A percentile compares a stretch with the other conserved stretches of the same genome.
Evolutionary conservation across 495 filamentous ascomycete genomes (phyloP).

Genomic region (Xylaria bambusicola): DNA sequence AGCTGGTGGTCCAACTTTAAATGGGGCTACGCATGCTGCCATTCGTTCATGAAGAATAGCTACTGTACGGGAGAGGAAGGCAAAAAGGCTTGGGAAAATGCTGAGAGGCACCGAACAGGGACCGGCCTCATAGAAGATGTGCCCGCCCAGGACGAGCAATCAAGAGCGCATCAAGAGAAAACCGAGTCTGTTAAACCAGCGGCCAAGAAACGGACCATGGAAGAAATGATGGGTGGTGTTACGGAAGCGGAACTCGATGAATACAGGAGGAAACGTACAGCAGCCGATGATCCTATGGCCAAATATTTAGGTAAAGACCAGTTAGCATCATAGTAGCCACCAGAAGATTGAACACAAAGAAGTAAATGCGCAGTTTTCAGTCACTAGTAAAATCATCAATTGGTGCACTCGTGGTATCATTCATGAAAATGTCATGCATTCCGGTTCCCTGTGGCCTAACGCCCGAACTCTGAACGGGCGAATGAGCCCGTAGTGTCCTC

Average conservation of each 20-base stretch:
- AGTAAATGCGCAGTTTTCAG: background rate
- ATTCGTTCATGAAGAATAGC: slow-evolving; percentile 88
- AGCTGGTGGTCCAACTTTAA: slow-evolving; percentile 95
- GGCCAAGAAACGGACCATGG: slow-evolving; percentile 67
- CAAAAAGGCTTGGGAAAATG: slow-evolving; percentile 68
- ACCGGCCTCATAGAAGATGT: slow-evolving; percentile 40
- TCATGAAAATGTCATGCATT: slow-evolving; percentile 39
- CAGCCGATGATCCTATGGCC: slow-evolving; percentile 84
- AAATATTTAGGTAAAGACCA: slow-evolving; percentile 57
- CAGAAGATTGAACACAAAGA: background rate
- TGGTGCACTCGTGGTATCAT: slow-evolving; percentile 28
- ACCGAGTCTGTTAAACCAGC: slow-evolving; percentile 26
- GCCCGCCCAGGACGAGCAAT: slow-evolving; percentile 24
- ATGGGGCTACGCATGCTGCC: slow-evolving; percentile 98
- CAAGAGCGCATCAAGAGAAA: slow-evolving; percentile 37
- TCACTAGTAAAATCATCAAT: slow-evolving; percentile 23
- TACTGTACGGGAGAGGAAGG: slow-evolving; percentile 94
- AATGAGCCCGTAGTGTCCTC: slow-evolving; percentile 33
- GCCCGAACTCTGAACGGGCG: slow-evolving; percentile 34
- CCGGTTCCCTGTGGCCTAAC: slow-evolving; percentile 41
- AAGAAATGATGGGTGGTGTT: slow-evolving; percentile 74
- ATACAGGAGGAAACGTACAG: slow-evolving; percentile 70
- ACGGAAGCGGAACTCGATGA: slow-evolving; percentile 81
- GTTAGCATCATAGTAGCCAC: slow-evolving; percentile 26
- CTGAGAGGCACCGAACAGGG: slow-evolving; percentile 59